Base-by-base conservation (phyloP, 352 stramenopile species). In the Elongisporangium prolatum region DNA sequence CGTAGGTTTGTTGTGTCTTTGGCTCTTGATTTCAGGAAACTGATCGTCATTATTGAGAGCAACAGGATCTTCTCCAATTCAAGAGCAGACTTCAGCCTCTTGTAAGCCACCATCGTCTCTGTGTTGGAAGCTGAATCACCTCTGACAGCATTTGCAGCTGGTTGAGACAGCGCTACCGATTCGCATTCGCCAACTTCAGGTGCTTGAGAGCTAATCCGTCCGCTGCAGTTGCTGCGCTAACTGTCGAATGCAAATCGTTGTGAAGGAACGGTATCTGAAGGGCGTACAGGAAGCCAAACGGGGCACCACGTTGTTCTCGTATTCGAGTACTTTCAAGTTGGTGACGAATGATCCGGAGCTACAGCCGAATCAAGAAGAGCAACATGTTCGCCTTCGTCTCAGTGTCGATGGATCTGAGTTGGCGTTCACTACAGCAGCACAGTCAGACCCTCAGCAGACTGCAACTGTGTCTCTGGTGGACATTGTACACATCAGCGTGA, bases 261-360 rank as follows among this genome's bases (percentile, higher is more conserved):
- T 40, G 8, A 40, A 40, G 28, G 28, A 40, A 9, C 28, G 28
- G 8, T 40, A 40, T 34, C 49, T 79, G 7, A 25, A 34, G 4
- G 65, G 65, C 5, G 66, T 79, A 20, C 63, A 72, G 24, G 62
- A 56, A 52, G 68, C 61, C 20, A 79, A 79, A 21, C 61, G 65
- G 11, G 71, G 71, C 14, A 57, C 54, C 9, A 17, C 6, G 6
- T 75, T 78, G 6, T 75, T 78, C 28, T 40, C 28, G 8, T 40
- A 40, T 40, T 40, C 28, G 8, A 40, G 4, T 9, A 9, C 28
- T 8, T 6, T 2, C 8, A 40, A 40, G 9, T 9, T 13, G 28
- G 1, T 9, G 14, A 9, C 21, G 52, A 50, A 11, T 24, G 50
- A 25, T 3, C 48, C 18, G 18, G 21, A 14, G 4, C 3, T n/a